Conservation (phyloP, 495 filamentous ascomycete species). For the Lichenothelia convexa region DNA sequence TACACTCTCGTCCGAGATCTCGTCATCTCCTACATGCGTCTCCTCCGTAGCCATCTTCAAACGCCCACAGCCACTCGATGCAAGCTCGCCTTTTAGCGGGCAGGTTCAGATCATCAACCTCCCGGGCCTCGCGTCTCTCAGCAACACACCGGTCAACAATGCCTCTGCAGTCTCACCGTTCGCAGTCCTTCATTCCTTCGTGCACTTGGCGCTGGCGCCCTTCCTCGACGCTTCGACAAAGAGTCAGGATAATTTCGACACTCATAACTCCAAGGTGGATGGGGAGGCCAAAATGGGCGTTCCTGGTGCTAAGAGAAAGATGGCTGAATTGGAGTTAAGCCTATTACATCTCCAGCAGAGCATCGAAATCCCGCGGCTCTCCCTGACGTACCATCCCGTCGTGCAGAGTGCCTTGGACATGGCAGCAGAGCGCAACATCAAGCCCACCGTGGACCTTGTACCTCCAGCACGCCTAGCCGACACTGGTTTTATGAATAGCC, state of each 20-base stretch:
- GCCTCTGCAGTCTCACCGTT: conserved; percentile 62
- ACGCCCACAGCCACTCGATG: conserved; percentile 68
- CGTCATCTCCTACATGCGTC: conserved; percentile 56
- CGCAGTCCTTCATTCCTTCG: conserved; percentile 70
- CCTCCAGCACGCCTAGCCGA: conserved; percentile 53
- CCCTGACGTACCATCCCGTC: conserved; percentile 66
- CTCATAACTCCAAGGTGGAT: conserved; percentile 51
- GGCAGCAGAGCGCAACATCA: conserved; percentile 42
- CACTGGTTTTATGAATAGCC: conserved; percentile 77
- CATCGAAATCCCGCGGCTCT: conserved; percentile 85
- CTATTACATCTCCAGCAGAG: conserved; percentile 88
- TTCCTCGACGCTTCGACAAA: conserved; percentile 93
- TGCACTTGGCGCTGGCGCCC: conserved; percentile 74
- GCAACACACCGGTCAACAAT: conserved; percentile 44
- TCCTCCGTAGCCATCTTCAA: conserved; percentile 81
- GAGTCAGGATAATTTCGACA: conserved; percentile 49
- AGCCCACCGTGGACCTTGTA: conserved; percentile 58
- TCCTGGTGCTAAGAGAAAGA: conserved; percentile 86
- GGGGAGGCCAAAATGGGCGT: conserved; percentile 84
- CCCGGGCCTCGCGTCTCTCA: conserved; percentile 53
- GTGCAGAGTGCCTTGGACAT: conserved; percentile 69
- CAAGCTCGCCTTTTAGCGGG: conserved; percentile 51
- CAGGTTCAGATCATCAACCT: conserved; percentile 88
- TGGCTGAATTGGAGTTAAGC: conserved; percentile 80
- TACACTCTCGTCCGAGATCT: conserved; percentile 61